Base-by-base conservation (phyloP, 305 asterid genomes). In the Striga hermonthica region DNA sequence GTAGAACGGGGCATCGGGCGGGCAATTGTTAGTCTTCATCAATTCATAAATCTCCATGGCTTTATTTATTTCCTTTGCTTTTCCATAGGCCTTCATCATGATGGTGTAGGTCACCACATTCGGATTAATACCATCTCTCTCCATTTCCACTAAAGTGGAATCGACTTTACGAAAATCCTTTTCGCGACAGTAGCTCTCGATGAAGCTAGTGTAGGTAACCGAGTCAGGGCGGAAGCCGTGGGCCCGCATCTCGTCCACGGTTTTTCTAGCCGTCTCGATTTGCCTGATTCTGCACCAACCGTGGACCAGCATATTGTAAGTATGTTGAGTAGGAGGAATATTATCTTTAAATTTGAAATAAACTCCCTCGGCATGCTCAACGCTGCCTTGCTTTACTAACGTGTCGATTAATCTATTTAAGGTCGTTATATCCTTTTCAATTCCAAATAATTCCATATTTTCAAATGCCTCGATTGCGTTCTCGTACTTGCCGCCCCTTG, bases 251-350 rank as follows among this genome's bases (percentile, higher is more conserved):
- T 81, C 83, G 38, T 69, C 76, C 5, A 86, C 28, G 5, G 75
- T 78, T 70, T 60, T 70, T 64, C 49, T 74, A 43, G 99, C 97
- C 74, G 80, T 85, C 16, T 79, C 90, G 6, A 82, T 69, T 78
- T 86, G 78, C 83, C 96, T 83, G 71, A 72, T 49, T 75, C 70
- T 88, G 86, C 96, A 90, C 90, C 90, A 88, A 66, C 97, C 97
- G 44, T 88, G 94, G 56, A 83, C 73, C 35, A 90, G 77, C 54
- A 84, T 65, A 36, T 93, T 93, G 80, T 69, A 90, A n/a, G 76
- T 86, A 10, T 12, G 75, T n/a, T 22, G 57, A 75, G 64, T 74
- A 8, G 94, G 96, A 62, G 75, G 71, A 65, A 88, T 64, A 35
- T 8, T 54, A n/a, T 80, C 79, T 77, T 64, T 86, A 44, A 71